Evolutionary conservation across 805 yeast species (phyloP), one percentile per base, ranked within the genome.

Genomic region (Kodamaea laetipori): DNA sequence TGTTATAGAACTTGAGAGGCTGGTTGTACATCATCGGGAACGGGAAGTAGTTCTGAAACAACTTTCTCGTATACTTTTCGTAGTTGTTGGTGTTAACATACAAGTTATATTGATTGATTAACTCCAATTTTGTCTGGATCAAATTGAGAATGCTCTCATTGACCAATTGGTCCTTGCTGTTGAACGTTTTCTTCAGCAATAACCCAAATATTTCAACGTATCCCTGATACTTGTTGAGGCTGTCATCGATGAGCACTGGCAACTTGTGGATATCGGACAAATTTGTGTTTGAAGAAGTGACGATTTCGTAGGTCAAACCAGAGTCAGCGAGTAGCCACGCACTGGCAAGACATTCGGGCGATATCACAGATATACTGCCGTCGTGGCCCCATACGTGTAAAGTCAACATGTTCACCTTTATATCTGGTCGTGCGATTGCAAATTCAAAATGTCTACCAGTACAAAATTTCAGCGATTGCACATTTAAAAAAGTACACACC

Each of bases 11-110:
- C 32, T 63, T 66, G 28, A 79, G 49, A 1, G 90, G 90, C 16
- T 83, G 80, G 47, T 77, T 78, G 57, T 84, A 84, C 76, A 84
- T 86, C 77, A 83, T 74, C 7, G 90, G 92, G 64, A 84, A 85
- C 5, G 86, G 84, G 13, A 84, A 60, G 44, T 78, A 73, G 3
- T 65, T 52, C 34, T 71, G 66, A 56, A 82, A 82, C 12, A 75
- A 53, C 16, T 75, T 74, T 47, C 87, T 69, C 3, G 89, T 77
- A 51, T 73, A 81, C 9, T 67, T 58, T 46, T 79, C 84, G 59
- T 83, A 85, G 57, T 85, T 84, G 12, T 60, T 63, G 19, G 73
- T 69, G 52, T 81, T 77, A 36, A 82, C 61, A 51, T 76, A 83
- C 26, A 81, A 59, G 39, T 79, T 78, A 56, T 82, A 84, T 44